These are phyloP conservation scores for Paramecium octaurelia DNA, from an alignment of 73 alveolate species.

Conservation along the genomic window DNA sequence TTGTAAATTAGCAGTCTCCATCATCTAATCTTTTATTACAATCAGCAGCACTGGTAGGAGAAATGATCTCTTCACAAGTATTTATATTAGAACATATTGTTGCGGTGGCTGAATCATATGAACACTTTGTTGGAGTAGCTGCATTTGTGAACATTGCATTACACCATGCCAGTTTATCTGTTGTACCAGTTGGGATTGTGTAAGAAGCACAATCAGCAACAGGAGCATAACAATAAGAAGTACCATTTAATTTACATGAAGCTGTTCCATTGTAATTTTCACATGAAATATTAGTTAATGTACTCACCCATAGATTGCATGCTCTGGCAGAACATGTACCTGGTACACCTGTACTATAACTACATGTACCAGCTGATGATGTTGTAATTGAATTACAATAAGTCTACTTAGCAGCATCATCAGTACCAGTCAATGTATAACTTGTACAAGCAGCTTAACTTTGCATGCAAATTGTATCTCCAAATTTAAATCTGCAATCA, in stretches of 20 bases:
- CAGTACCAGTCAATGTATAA: not conserved
- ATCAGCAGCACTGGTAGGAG: not conserved
- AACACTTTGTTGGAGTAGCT: not conserved
- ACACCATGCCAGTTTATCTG: not conserved
- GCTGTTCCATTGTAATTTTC: not conserved
- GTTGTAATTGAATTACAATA: not conserved
- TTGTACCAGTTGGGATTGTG: not conserved
- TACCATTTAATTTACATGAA: not conserved
- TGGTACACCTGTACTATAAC: not conserved
- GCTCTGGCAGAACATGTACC: not conserved
- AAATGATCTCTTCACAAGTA: not conserved
- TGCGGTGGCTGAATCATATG: not conserved
- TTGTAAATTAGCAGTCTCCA: not conserved
- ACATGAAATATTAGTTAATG: not conserved
- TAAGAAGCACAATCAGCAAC: not conserved
- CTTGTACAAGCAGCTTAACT: not conserved
- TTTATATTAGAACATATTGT: not conserved
- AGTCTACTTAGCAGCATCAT: not conserved
- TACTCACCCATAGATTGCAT: not conserved
- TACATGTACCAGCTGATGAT: not conserved
- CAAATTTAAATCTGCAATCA: not conserved
- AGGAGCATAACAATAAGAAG: not conserved
- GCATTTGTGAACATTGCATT: not conserved
- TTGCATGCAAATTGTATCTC: not conserved
- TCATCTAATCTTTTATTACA: not conserved